phyloP scores from a whole-genome alignment of 108 stramenopile species.

The Stephanodiscus triporus region DNA sequence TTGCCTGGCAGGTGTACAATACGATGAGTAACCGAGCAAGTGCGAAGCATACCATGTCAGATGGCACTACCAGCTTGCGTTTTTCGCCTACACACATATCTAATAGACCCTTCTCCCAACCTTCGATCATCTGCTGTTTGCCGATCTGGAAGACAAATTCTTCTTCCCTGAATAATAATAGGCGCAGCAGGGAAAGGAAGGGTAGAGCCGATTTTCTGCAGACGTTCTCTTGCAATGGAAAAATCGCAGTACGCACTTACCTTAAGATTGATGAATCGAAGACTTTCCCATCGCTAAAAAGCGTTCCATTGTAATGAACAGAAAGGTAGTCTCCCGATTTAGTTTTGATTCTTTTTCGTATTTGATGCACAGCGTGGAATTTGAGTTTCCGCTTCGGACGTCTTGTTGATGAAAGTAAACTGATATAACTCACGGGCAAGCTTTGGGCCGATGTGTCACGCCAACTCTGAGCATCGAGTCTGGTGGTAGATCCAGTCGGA shows the following conservation, averaged over 20 bases:
- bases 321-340: constrained; percentile 42
- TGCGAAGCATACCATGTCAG: constrained; percentile 48
- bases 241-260: neutral
- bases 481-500: too few relatives aligned
- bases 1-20: too few relatives aligned
- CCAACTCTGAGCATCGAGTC: too few relatives aligned
- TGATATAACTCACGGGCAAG: too few relatives aligned
- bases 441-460: too few relatives aligned
- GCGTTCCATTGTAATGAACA: constrained; percentile 50
- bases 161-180: constrained; percentile 18
- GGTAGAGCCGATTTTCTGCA: neutral
- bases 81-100: constrained; percentile 90
- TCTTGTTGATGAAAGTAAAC: too few relatives aligned
- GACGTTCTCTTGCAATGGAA: neutral
- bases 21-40: too few relatives aligned
- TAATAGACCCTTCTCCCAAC: constrained; percentile 83
- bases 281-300: constrained; percentile 40
- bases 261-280: constrained; percentile 49
- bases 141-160: constrained; percentile 48
- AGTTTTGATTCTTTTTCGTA: too few relatives aligned
- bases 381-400: too few relatives aligned
- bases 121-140: constrained; percentile 32
- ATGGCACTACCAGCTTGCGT: constrained; percentile 84
- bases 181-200: neutral
- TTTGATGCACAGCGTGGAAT: too few relatives aligned